phyloP scores from a whole-genome alignment of 2,329 filamentous ascomycete genomes.

The Paecilomyces niveus region DNA sequence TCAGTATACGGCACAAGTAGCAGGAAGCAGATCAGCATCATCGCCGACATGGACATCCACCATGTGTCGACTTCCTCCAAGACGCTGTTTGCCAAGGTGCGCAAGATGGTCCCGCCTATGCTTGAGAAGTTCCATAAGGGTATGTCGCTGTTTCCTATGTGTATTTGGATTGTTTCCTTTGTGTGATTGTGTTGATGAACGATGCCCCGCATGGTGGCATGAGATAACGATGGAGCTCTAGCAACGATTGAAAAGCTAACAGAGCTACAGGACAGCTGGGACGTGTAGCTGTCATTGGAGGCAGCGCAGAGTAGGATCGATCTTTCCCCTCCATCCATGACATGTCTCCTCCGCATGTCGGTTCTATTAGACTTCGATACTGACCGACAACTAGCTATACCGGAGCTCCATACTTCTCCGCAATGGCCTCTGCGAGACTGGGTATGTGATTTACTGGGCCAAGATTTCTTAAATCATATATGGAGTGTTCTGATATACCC shows the following conservation, averaged over 20 bases:
- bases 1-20: background rate
- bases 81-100: constrained; percentile 70
- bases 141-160: constrained; percentile 29
- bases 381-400: constrained; percentile 56
- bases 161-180: background rate
- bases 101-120: constrained; percentile 90
- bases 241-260: background rate
- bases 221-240: background rate
- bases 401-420: constrained; percentile 94
- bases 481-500: background rate
- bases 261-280: constrained; percentile 69
- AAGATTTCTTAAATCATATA: background rate
- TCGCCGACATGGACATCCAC: constrained; percentile 20
- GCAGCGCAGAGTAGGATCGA: constrained; percentile 65
- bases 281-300: constrained; percentile 86
- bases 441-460: constrained; percentile 41
- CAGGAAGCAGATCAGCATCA: background rate
- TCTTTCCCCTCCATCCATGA: no score
- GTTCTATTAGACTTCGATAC: background rate
- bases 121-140: constrained; percentile 95
- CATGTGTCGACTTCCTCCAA: constrained; percentile 61
- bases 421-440: constrained; percentile 86
- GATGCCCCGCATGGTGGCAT: background rate
- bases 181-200: background rate
- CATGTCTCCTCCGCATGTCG: no score